A percentile compares a stretch with the other conserved stretches of the same genome.
Evolutionary conservation across 495 filamentous ascomycete species (phyloP).

Genomic region (Lasiosphaeris hirsuta): DNA sequence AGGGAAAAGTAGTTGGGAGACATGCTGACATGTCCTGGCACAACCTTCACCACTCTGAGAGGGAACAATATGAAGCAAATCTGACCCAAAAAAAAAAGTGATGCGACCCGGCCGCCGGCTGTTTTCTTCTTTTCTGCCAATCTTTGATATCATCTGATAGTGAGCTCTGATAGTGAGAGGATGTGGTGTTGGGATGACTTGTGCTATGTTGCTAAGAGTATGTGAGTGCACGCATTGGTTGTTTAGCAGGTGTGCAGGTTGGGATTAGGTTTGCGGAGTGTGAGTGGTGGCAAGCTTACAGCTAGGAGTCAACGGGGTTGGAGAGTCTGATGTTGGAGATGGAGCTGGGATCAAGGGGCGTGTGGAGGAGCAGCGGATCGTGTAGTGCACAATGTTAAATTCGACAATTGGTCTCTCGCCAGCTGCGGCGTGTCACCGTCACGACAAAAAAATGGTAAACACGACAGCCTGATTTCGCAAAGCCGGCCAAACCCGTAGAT

Average conservation of each 20-base stretch:
- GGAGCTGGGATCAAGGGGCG: no score
- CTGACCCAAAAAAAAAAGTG: conserved; percentile 52
- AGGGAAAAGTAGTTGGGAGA: conserved; percentile 22
- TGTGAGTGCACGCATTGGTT: no score
- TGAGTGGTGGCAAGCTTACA: no score
- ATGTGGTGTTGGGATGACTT: background rate
- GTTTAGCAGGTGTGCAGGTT: no score
- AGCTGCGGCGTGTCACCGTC: background rate
- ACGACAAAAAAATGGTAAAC: background rate
- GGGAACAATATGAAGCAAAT: conserved; percentile 53
- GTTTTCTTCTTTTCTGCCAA: conserved; percentile 11
- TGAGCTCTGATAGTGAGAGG: background rate
- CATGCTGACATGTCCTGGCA: conserved; percentile 57
- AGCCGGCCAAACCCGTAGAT: conserved; percentile 48
- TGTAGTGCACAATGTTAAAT: background rate
- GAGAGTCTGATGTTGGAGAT: no score
- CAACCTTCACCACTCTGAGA: conserved; percentile 51
- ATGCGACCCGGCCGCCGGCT: conserved; percentile 22
- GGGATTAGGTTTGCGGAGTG: no score
- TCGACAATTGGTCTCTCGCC: background rate
- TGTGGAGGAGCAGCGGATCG: no score
- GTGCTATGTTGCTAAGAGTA: no score
- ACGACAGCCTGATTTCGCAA: conserved; percentile 14
- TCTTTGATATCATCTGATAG: background rate
- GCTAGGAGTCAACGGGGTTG: no score